Evolutionary conservation across 805 yeast genomes (phyloP), one percentile per base, ranked within the genome.

Genomic region (Hyphopichia homilentoma): DNA sequence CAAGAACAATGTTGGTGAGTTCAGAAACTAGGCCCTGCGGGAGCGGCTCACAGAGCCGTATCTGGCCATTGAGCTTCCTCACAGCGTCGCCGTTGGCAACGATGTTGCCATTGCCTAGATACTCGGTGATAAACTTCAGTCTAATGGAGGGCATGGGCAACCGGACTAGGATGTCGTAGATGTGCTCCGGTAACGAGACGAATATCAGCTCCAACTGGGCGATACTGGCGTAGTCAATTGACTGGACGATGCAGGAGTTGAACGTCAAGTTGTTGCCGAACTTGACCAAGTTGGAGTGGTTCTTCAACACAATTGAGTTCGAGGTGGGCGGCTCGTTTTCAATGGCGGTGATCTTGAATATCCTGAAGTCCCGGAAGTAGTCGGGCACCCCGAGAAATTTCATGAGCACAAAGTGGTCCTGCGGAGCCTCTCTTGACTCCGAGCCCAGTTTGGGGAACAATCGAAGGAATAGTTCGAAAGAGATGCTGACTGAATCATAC

Each of bases 31-130:
- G 42, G 1, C 95, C 95, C 50, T 84, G 94, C 25, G 72, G 75
- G 2, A 76, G 68, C 0, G 95, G 95, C 44, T 84, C 94, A 50
- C 87, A 76, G 16, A 79, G 68, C 3, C 73, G 44, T 3, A 85
- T 69, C 5, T 48, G 46, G 14, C 83, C 83, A 40, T 70, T 68
- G 13, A 76, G 45, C 4, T 51, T 53, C 13, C 73, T 54, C 2
- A 73, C 54, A 6, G 44, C 31, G 38, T 71, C 76, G 16, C 70
- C 73, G 28, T 64, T 70, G 19, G 65, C 56, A 16, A 61, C 56
- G 9, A 65, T 51, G 3, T 52, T 45, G 2, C 46, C 64, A 18
- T 35, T 33, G 2, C 27, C 27, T 20, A 56, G 43, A 33, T 44
- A 61, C 29, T 47, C 45, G 18, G 48, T 48, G 16, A 58, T 30